These are phyloP conservation scores for Heterobasidion irregulare DNA, from an alignment of 1,284 basidiomycete species.

Conservation along the genomic window DNA sequence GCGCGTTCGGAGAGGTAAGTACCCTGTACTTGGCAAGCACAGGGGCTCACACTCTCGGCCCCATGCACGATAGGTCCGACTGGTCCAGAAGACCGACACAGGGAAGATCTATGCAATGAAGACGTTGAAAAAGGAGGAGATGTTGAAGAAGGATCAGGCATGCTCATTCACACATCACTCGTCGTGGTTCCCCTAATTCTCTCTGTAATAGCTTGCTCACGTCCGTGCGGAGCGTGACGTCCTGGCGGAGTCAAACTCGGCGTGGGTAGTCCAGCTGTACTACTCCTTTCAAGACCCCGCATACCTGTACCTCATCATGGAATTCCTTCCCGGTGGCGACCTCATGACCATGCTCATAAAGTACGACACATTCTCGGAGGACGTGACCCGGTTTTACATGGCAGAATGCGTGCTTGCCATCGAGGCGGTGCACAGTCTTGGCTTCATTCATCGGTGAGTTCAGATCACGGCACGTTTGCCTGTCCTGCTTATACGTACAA, in stretches of 20 bases:
- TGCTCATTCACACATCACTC: slow-evolving; percentile 15
- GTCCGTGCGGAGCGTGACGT: slow-evolving; percentile 98
- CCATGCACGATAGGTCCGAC: slow-evolving; percentile 38
- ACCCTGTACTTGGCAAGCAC: background rate
- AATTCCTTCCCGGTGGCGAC: slow-evolving; percentile 96
- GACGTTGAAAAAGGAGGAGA: slow-evolving; percentile 94
- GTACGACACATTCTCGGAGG: slow-evolving; percentile 98
- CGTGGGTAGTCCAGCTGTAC: slow-evolving; percentile 97
- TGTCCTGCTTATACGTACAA: slow-evolving; percentile 2
- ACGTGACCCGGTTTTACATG: slow-evolving; percentile 99
- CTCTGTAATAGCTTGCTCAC: slow-evolving; percentile 72
- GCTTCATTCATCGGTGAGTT: slow-evolving; percentile 93
- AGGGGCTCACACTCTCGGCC: background rate
- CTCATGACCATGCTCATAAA: slow-evolving; percentile 99
- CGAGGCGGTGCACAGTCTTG: slow-evolving; percentile 95
- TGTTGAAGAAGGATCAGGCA: slow-evolving; percentile 98
- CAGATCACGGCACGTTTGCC: slow-evolving; percentile 5
- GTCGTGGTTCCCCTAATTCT: slow-evolving; percentile 6
- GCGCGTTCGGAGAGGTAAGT: slow-evolving; percentile 90
- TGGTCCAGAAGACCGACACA: slow-evolving; percentile 96
- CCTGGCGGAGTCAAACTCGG: slow-evolving; percentile 93
- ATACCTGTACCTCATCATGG: slow-evolving; percentile 98
- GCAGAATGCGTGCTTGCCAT: slow-evolving; percentile 97
- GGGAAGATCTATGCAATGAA: slow-evolving; percentile 99
- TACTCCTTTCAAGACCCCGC: slow-evolving; percentile 98